Evolutionary conservation across 768 basidiomycete species (phyloP).

Genomic region (Hirschioporus abietinus): DNA sequence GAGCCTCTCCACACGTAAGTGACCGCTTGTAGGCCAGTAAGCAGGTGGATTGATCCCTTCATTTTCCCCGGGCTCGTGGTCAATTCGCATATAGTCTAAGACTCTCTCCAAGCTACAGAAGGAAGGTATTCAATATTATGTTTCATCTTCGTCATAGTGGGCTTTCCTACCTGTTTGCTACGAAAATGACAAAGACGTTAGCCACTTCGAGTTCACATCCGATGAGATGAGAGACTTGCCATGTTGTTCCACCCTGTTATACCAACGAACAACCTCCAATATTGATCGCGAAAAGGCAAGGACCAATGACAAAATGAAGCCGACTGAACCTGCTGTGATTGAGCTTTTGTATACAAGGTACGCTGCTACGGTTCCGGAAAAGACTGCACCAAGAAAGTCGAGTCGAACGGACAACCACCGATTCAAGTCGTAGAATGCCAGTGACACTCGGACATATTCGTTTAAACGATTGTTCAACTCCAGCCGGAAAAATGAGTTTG

Average conservation of each 20-base stretch:
- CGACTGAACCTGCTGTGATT: slow-evolving; percentile 34
- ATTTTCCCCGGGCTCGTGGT: slow-evolving; percentile 37
- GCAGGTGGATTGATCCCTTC: slow-evolving; percentile 39
- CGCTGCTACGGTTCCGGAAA: slow-evolving; percentile 46
- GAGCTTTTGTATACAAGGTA: slow-evolving; percentile 44
- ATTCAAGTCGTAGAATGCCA: slow-evolving; percentile 50
- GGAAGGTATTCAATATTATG: slow-evolving; percentile 18
- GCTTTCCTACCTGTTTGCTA: too few relatives aligned
- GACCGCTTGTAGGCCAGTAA: slow-evolving; percentile 46
- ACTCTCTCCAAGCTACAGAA: slow-evolving; percentile 34
- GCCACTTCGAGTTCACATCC: slow-evolving; percentile 3
- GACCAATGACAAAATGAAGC: slow-evolving; percentile 44
- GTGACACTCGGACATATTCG: slow-evolving; percentile 39
- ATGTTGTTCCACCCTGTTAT: slow-evolving; percentile 41
- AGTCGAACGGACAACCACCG: slow-evolving; percentile 43
- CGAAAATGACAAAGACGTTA: slow-evolving; percentile 7
- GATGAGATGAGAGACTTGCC: slow-evolving; percentile 17
- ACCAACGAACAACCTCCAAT: slow-evolving; percentile 29
- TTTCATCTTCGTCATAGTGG: too few relatives aligned
- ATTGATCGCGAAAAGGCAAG: slow-evolving; percentile 19
- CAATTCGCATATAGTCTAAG: slow-evolving; percentile 41
- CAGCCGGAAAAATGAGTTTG: slow-evolving; percentile 39
- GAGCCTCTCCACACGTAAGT: slow-evolving; percentile 37
- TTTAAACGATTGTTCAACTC: slow-evolving; percentile 50
- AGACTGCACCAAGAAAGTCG: slow-evolving; percentile 51